A percentile compares a stretch with the other conserved stretches of the same genome.
Evolutionary conservation across 768 basidiomycete genomes (phyloP).

Genomic region (Ephemerocybe angulata): DNA sequence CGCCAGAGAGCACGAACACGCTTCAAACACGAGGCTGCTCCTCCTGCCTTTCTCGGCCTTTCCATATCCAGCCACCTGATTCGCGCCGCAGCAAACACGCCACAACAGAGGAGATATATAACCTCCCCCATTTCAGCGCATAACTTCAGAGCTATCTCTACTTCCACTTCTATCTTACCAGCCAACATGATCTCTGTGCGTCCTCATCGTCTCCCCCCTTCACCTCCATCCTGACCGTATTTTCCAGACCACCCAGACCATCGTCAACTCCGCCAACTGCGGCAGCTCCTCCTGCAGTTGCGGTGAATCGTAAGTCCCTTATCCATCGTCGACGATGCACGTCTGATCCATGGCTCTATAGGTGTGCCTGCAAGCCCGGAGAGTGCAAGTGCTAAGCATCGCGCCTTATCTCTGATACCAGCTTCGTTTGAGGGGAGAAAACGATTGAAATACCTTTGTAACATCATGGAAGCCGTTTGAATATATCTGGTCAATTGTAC

Average conservation of each 20-base stretch:
- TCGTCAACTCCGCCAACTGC: slow-evolving; percentile 42
- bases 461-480: neutral
- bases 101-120: slow-evolving; percentile 16
- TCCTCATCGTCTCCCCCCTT: neutral
- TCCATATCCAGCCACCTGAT: neutral
- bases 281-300: slow-evolving; percentile 49
- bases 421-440: neutral
- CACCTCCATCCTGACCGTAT: neutral
- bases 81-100: slow-evolving; percentile 10
- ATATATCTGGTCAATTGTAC: neutral
- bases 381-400: slow-evolving; percentile 62
- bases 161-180: slow-evolving; percentile 8
- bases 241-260: slow-evolving; percentile 13
- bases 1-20: slow-evolving; percentile 31
- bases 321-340: slow-evolving; percentile 3
- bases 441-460: neutral
- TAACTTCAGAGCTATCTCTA: slow-evolving; percentile 7
- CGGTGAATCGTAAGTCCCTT: slow-evolving; percentile 37
- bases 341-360: slow-evolving; percentile 17
- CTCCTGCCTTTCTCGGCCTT: neutral
- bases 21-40: slow-evolving; percentile 42
- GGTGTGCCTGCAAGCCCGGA: slow-evolving; percentile 58
- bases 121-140: neutral
- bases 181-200: slow-evolving; percentile 11
- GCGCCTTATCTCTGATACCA: neutral